Evolutionary conservation across 1,284 basidiomycete species (phyloP).

Genomic region (Apiotrichum mycotoxinovorans): DNA sequence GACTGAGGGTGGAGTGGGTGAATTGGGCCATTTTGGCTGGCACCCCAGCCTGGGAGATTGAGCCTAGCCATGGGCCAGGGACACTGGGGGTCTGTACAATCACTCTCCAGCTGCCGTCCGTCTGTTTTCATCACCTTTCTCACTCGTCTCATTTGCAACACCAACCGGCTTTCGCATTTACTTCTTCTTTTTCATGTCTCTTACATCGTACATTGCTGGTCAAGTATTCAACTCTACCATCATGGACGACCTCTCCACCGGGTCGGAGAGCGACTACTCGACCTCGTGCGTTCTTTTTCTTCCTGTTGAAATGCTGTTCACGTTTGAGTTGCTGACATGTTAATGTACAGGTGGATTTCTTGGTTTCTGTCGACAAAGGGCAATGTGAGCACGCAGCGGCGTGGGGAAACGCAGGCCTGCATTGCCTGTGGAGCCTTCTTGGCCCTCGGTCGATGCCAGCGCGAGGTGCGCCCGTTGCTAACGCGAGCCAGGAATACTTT

Average conservation of each 20-base stretch:
- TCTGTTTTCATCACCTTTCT: not conserved
- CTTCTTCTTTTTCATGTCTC: not conserved
- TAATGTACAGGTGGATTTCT: slow-evolving; percentile 91
- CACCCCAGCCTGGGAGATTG: too few species aligned
- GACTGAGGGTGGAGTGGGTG: too few species aligned
- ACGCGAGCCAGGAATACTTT: slow-evolving; percentile 71
- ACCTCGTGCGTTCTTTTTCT: slow-evolving; percentile 38
- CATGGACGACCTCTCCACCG: slow-evolving; percentile 51
- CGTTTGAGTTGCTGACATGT: too few species aligned
- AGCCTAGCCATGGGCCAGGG: too few species aligned
- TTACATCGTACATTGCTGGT: slow-evolving; percentile 4
- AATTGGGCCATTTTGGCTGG: too few species aligned
- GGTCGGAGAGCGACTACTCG: slow-evolving; percentile 51
- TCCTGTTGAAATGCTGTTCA: not conserved
- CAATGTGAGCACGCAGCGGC: slow-evolving; percentile 33
- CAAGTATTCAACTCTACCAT: slow-evolving; percentile 4
- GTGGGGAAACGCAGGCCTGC: not conserved
- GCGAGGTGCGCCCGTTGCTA: not conserved
- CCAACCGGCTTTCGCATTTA: not conserved
- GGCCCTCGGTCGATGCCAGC: too few species aligned
- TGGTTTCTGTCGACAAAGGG: slow-evolving; percentile 88
- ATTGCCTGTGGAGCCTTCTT: too few species aligned
- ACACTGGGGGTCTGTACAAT: too few species aligned
- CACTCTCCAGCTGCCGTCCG: too few species aligned
- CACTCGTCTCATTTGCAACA: not conserved